A percentile compares a stretch with the other conserved stretches of the same genome.
Conservation (phyloP, 257 asterid genomes). For the Nicotiana obtusifolia region DNA sequence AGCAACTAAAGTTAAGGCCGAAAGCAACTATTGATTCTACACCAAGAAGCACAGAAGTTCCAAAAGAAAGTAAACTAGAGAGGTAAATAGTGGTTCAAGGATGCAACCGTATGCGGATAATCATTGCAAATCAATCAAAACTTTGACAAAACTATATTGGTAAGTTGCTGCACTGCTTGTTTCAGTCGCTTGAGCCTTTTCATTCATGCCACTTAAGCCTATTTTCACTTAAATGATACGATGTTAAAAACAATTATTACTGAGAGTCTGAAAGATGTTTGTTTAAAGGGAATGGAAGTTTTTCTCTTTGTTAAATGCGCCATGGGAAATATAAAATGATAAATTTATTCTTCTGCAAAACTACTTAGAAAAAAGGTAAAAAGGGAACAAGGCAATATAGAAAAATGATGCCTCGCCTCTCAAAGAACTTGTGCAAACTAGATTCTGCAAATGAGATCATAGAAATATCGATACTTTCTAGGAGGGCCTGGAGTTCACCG, state of each 20-base stretch:
- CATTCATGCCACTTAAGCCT: neutral
- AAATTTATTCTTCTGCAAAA: neutral
- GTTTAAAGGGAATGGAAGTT: neutral
- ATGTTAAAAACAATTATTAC: neutral
- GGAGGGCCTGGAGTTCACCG: neutral
- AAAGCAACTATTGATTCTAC: neutral
- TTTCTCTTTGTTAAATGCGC: neutral
- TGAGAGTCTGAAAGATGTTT: neutral
- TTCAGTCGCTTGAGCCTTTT: neutral
- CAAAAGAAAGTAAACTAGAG: neutral
- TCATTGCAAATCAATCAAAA: neutral
- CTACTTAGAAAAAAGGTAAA: neutral
- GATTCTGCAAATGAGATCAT: neutral
- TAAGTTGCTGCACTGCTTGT: neutral
- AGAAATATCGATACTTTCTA: neutral
- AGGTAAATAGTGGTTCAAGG: neutral
- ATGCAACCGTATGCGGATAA: neutral
- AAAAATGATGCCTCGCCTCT: neutral
- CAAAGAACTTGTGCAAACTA: neutral
- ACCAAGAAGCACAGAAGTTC: neutral
- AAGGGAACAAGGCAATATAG: neutral
- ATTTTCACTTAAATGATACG: neutral
- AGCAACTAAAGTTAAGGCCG: neutral
- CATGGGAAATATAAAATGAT: neutral
- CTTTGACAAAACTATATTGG: neutral